These are phyloP conservation scores for Hyphodiscus sp. DNA, from an alignment of 2,329 filamentous ascomycete genomes.

Conservation along the genomic window DNA sequence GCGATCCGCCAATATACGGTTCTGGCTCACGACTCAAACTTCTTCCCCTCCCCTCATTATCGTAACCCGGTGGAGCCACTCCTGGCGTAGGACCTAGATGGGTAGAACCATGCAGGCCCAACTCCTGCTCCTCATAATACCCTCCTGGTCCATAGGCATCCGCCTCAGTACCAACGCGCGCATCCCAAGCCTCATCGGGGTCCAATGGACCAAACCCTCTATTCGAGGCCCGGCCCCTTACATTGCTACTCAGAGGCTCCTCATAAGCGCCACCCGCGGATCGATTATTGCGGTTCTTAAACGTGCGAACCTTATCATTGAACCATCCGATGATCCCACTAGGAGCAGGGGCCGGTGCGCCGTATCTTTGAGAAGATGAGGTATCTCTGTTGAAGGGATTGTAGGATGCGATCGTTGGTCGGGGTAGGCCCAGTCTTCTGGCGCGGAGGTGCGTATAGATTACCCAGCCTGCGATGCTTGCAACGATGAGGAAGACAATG, in stretches of 20 bases:
- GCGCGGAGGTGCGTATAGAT: conserved; percentile 67
- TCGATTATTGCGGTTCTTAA: conserved; percentile 60
- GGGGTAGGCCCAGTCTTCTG: conserved; percentile 66
- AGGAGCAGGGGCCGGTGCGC: conserved; percentile 39
- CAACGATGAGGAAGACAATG: conserved; percentile 54
- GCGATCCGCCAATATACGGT: conserved; percentile 30
- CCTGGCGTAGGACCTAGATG: conserved; percentile 44
- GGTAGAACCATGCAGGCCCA: conserved; percentile 44
- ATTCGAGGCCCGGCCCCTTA: conserved; percentile 36
- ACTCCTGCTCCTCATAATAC: conserved; percentile 73
- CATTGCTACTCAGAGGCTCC: conserved; percentile 37
- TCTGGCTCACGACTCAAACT: conserved; percentile 42
- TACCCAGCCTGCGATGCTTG: conserved; percentile 58
- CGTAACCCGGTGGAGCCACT: conserved; percentile 32
- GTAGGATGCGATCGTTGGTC: conserved; percentile 60
- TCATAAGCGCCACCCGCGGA: conserved; percentile 69
- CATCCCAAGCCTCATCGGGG: conserved; percentile 81
- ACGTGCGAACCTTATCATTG: conserved; percentile 54
- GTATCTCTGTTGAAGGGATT: conserved; percentile 56
- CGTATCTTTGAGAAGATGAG: conserved; percentile 31
- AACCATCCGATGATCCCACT: conserved; percentile 68
- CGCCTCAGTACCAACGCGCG: conserved; percentile 68
- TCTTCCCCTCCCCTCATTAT: conserved; percentile 34
- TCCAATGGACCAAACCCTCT: conserved; percentile 64
- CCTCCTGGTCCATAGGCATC: conserved; percentile 53